Evolutionary conservation across 1,284 basidiomycete species (phyloP).

Genomic region (Neotropicomus parvogracilis): DNA sequence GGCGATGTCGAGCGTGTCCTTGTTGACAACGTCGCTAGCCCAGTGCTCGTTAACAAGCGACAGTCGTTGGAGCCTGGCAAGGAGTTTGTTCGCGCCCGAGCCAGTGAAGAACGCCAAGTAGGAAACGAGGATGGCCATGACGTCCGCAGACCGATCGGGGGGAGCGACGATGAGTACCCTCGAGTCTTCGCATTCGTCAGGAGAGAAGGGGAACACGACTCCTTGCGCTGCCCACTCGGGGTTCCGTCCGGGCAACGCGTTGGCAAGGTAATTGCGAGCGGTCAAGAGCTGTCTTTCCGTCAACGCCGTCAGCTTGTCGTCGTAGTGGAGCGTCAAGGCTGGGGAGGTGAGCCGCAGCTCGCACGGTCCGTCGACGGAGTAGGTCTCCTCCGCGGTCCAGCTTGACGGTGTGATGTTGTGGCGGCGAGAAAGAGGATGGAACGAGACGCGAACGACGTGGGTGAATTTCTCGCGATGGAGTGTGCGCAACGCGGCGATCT

Average conservation of each 20-base stretch:
- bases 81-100: rapidly evolving
- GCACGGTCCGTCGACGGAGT: not conserved
- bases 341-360: conserved; percentile 1
- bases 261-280: not conserved
- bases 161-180: not conserved
- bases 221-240: not conserved
- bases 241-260: not conserved
- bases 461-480: not conserved
- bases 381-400: not conserved
- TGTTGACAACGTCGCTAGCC: not conserved
- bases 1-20: not conserved
- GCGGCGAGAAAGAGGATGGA: not conserved
- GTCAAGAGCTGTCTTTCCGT: not conserved
- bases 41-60: not conserved
- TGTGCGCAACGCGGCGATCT: not conserved
- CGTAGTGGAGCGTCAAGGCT: not conserved
- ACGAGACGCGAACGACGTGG: conserved; percentile 1
- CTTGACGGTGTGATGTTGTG: not conserved
- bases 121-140: not conserved
- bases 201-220: not conserved
- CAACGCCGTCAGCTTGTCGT: not conserved
- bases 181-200: not conserved
- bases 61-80: not conserved
- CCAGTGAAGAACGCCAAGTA: not conserved
- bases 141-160: not conserved